phyloP scores from a whole-genome alignment of 2,329 filamentous ascomycete species.

The Bimuria novae-zelandiae region DNA sequence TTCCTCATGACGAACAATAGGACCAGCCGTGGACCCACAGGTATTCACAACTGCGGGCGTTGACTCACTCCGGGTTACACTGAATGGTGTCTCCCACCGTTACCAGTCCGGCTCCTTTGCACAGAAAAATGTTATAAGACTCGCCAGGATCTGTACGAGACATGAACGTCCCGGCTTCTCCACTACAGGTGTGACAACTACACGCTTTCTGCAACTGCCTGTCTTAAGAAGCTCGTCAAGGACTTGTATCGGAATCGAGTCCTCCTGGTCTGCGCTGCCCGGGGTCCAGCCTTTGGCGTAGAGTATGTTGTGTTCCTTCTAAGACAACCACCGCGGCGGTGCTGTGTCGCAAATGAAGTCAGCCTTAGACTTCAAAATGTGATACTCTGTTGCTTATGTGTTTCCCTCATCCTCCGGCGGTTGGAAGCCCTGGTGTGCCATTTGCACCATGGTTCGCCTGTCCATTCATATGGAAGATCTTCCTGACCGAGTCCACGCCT shows the following conservation, averaged over 20 bases:
- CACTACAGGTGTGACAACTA: not conserved
- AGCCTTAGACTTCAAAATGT: not conserved
- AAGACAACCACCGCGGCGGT: not conserved
- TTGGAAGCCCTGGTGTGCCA: not conserved
- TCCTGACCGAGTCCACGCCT: conserved; percentile 52
- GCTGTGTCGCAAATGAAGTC: not conserved
- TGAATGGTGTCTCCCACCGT: not conserved
- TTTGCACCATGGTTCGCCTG: conserved; percentile 13
- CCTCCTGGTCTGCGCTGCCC: not conserved
- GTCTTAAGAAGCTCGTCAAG: not conserved
- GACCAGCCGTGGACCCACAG: no score
- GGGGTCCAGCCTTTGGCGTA: not conserved
- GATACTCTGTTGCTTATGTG: not conserved
- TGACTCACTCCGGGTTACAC: no score
- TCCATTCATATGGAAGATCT: conserved; percentile 48
- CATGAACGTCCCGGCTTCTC: not conserved
- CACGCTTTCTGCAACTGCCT: not conserved
- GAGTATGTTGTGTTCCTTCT: not conserved
- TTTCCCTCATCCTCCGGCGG: not conserved
- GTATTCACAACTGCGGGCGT: no score
- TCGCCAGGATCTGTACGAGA: not conserved
- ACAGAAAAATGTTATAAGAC: not conserved
- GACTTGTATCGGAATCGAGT: not conserved
- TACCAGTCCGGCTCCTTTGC: not conserved
- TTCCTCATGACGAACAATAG: no score